Base-by-base conservation (phyloP, 176 grass and related monocot genomes). In the Oryza meridionalis region DNA sequence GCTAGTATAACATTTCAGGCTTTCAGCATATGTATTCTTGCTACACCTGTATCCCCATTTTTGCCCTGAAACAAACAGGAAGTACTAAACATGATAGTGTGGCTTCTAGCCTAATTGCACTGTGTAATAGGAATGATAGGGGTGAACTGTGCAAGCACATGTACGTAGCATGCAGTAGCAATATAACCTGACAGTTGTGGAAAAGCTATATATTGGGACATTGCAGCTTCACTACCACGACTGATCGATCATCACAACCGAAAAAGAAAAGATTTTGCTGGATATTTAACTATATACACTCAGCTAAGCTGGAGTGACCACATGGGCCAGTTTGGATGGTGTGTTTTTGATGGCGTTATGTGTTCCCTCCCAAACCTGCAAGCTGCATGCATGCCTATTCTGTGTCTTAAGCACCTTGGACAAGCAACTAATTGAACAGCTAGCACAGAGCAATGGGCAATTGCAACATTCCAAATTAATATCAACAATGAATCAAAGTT, bases 331-430 rank as follows among this genome's bases (percentile, higher is more conserved):
- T 73, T 50, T 73, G 70, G 12, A 73, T 73, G 42, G 70, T 29
- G 44, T 26, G 70, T 44, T 45, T 38, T 26, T 24, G 14, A n/a
- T 24, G 7, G 13, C 3, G 3, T 50, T 50, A 14, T 14, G 5
- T 73, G 44, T 26, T 49, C 44, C 71, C 71, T 73, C 43, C 71
- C 7, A 49, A 73, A 25, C n/a, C 12, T 73, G 25, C 71, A 73
- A 27, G 71, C 12, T 17, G 14, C 71, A 49, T 73, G 21, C 7
- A 8, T 68, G 27, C 37, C 12, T 17, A 19, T 17, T 35, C 13
- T 9, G 66, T 68, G 14, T 2, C 66, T 21, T 62, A 24, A n/a
- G 9, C 55, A 61, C 2, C 21, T 22, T 22, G 58, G 21, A 24
- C 58, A 62, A 38, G 4, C 38, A 8, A 61, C 27, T 29, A 29